Base-by-base conservation (phyloP, 2,329 filamentous ascomycete genomes). In the Clonostachys sp. region DNA sequence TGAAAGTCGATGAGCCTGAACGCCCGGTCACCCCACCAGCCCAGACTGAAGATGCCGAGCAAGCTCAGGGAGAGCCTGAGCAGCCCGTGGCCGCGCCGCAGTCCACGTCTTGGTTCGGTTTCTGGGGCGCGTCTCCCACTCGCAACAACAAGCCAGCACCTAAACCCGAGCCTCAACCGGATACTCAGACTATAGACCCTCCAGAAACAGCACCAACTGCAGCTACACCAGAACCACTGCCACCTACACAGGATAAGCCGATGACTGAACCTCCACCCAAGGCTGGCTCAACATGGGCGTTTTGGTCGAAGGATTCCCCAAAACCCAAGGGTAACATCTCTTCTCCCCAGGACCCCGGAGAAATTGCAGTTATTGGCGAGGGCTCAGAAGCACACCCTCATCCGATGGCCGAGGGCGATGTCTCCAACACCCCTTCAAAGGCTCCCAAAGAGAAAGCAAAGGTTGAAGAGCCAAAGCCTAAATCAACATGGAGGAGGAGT, bases 201-300 rank as follows among this genome's bases (percentile, higher is more conserved):
- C 10, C 24, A 10, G 24, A 30, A 30, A 30, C 24, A 10, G 24
- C 9, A 30, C 9, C 24, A 30, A 2, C 24, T 30, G 24, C 8
- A 30, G 24, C 24, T 30, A 30, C 24, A 10, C 24, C 24, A 30
- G 3, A 30, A 10, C 8, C 24, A 30, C 24, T 9, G 24, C 24
- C 24, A 30, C 24, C 24, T 6, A 30, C 24, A 30, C 24, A 30
- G 9, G 9, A 30, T 10, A 2, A 30, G 9, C 24, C 9, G 9
- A 30, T 39, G 17, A n/a, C 36, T 18, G 14, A n/a, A 12, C 12
- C 36, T 3, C 36, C 65, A n/a, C 74, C 74, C 6, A 70, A 75
- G 14, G 70, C 73, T 16, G 80, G 79, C 12, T 86, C 87, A 1
- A 87, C 84, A 0, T 92, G 88, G 88, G 87, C 85, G 0, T 91